These are phyloP conservation scores for Abelmoschus esculentus DNA, from an alignment of 345 rosid genomes.

Conservation along the genomic window DNA sequence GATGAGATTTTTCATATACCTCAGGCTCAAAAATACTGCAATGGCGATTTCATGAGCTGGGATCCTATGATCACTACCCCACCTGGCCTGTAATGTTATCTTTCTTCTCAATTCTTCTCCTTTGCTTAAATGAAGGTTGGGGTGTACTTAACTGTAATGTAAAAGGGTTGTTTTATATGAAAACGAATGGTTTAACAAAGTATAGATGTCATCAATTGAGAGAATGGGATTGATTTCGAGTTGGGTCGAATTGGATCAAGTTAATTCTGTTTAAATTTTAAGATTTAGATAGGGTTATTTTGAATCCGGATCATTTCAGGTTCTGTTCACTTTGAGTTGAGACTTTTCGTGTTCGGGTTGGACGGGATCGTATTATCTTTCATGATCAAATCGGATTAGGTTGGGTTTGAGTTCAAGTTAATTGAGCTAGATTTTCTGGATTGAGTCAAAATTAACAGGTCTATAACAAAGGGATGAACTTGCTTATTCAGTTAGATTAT, in stretches of 20 bases:
- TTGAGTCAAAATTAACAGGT: background rate
- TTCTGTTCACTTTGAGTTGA: background rate
- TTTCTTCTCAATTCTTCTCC: background rate
- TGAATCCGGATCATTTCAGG: too few species aligned
- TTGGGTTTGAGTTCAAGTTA: too few species aligned
- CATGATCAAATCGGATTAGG: background rate
- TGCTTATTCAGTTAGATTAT: background rate
- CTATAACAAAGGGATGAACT: background rate
- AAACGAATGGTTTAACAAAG: background rate
- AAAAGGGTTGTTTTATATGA: background rate
- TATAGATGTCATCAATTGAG: too few species aligned
- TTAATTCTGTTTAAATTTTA: too few species aligned
- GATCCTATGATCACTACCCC: slow-evolving; percentile 99
- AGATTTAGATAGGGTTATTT: too few species aligned
- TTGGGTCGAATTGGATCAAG: too few species aligned
- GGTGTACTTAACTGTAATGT: background rate
- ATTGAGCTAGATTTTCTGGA: background rate
- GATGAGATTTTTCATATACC: slow-evolving; percentile 95
- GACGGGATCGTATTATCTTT: background rate
- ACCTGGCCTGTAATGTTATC: slow-evolving; percentile 68
- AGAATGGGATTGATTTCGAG: too few species aligned
- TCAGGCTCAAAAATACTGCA: slow-evolving; percentile 81
- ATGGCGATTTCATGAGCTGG: slow-evolving; percentile 74
- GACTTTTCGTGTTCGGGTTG: background rate
- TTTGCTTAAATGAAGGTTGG: background rate